phyloP scores from a whole-genome alignment of 495 filamentous ascomycete genomes.

The Hypoxylon crocopeplum region DNA sequence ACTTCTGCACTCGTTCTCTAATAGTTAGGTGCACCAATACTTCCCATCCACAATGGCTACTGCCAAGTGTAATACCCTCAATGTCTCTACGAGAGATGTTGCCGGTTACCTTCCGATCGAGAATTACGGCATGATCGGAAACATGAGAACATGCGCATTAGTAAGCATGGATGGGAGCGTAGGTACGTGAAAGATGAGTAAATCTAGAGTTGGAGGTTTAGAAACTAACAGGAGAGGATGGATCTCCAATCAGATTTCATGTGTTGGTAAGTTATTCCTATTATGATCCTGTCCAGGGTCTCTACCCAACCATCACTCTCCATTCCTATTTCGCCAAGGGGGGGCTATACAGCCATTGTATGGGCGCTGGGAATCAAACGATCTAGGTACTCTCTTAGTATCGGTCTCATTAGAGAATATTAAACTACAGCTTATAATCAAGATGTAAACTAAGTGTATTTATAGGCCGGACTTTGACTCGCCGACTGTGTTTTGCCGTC shows the following conservation, averaged over 20 bases:
- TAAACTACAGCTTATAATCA: background rate
- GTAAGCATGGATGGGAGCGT: conserved; percentile 73
- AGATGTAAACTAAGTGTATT: conserved; percentile 13
- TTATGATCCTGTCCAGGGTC: background rate
- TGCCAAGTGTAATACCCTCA: conserved; percentile 35
- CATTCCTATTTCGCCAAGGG: too few relatives aligned
- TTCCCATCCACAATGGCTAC: conserved; percentile 23
- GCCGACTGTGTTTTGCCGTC: conserved; percentile 68
- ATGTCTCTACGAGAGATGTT: conserved; percentile 38
- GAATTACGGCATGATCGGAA: conserved; percentile 77
- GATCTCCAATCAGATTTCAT: conserved; percentile 61
- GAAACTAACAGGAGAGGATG: conserved; percentile 5
- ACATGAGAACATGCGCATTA: conserved; percentile 78
- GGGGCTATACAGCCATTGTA: too few relatives aligned
- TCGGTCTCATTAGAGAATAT: too few relatives aligned
- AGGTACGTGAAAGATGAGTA: conserved; percentile 24
- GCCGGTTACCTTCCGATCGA: conserved; percentile 69
- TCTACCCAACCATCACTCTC: too few relatives aligned
- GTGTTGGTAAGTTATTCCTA: conserved; percentile 64
- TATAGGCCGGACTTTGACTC: conserved; percentile 72
- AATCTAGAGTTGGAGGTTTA: background rate
- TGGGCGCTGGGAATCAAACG: too few relatives aligned
- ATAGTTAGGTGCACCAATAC: background rate
- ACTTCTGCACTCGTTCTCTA: background rate
- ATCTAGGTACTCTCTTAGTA: too few relatives aligned